phyloP scores from a whole-genome alignment of 148 eudicot species.

The Diospyros kaki region DNA sequence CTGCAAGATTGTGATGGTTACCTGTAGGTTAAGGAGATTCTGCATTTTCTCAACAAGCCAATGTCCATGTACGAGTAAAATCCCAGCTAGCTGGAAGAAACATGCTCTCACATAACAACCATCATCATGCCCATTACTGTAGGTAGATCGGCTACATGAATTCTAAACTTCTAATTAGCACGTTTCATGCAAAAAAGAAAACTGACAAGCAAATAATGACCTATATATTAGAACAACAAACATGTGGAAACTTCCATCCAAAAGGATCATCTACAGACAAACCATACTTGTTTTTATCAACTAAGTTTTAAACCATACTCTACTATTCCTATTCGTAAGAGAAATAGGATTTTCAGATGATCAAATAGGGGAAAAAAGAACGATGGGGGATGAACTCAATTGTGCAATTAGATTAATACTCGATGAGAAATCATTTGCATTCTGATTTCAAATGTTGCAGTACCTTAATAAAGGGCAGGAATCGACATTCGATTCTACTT shows the following conservation, averaged over 20 bases:
- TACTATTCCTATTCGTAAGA: neutral
- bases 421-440: constrained; percentile 3
- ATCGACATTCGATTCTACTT: constrained; percentile 30
- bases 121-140: neutral
- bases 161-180: too few species aligned
- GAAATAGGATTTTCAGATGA: neutral
- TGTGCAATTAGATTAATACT: neutral
- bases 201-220: too few species aligned
- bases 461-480: constrained; percentile 57
- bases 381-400: neutral
- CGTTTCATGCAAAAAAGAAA: too few species aligned
- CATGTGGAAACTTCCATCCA: too few species aligned
- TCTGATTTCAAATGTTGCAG: constrained; percentile 26
- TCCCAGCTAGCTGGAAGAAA: neutral
- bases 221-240: too few species aligned
- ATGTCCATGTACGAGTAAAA: neutral
- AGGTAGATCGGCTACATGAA: too few species aligned
- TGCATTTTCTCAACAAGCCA: neutral
- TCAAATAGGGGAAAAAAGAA: neutral
- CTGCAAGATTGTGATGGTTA: too few species aligned
- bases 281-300: too few species aligned
- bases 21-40: neutral
- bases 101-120: neutral
- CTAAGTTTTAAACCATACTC: too few species aligned
- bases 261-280: too few species aligned